A percentile compares a stretch with the other conserved stretches of the same genome.
Evolutionary conservation across 2,329 filamentous ascomycete species (phyloP).

Genomic region (Cytospora piceae): DNA sequence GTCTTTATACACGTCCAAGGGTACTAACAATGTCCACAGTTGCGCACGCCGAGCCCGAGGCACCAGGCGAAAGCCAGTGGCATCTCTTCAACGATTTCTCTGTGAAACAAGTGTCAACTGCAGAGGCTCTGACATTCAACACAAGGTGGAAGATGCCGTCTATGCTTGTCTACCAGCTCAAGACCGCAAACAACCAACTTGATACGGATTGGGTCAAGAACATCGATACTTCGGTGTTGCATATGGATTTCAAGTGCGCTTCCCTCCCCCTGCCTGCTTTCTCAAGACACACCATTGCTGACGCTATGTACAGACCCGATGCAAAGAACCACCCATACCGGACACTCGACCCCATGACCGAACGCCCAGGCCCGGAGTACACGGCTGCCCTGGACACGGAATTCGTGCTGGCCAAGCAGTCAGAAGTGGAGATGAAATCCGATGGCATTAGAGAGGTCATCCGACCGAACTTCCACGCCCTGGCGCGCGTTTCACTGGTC

Average conservation of each 20-base stretch:
- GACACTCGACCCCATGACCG: slow-evolving; percentile 58
- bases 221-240: slow-evolving; percentile 84
- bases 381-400: slow-evolving; percentile 93
- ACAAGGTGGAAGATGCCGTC: slow-evolving; percentile 91
- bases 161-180: slow-evolving; percentile 83
- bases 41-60: slow-evolving; percentile 64
- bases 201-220: slow-evolving; percentile 85
- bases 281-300: slow-evolving; percentile 28
- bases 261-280: background rate
- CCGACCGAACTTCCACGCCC: slow-evolving; percentile 83
- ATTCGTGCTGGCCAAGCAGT: slow-evolving; percentile 89
- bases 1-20: background rate
- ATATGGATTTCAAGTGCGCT: slow-evolving; percentile 65
- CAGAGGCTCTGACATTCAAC: slow-evolving; percentile 89
- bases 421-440: slow-evolving; percentile 94
- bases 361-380: slow-evolving; percentile 71
- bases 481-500: slow-evolving; percentile 91
- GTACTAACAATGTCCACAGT: slow-evolving; percentile 47
- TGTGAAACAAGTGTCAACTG: slow-evolving; percentile 76
- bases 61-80: slow-evolving; percentile 73
- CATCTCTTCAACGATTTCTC: slow-evolving; percentile 98
- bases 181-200: slow-evolving; percentile 77
- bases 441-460: slow-evolving; percentile 93
- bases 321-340: slow-evolving; percentile 60
- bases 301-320: slow-evolving; percentile 44